Base-by-base conservation (phyloP, 1,284 basidiomycete genomes). In the Clitocybe nebularis region DNA sequence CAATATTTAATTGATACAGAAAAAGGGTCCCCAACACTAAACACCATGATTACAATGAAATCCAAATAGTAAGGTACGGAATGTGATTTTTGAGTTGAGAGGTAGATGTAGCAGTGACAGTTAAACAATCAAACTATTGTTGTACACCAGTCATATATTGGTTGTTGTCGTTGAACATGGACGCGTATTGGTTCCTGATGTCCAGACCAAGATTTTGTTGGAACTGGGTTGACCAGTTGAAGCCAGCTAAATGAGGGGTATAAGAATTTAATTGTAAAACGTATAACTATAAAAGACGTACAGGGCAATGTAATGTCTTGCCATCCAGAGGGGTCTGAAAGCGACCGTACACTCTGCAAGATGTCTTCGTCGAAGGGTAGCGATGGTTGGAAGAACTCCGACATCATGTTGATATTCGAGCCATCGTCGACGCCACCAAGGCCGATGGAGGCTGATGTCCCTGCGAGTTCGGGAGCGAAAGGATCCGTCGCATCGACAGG, bases 361-460 rank as follows among this genome's bases (percentile, higher is more conserved):
- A 84, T 68, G 36, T 81, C 79, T 7, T 66, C 62, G 47, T 84
- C 79, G 49, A 78, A 79, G 3, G 73, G 71, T 45, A 82, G 60
- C 4, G 75, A 68, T 1, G 76, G 67, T 23, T 72, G 67, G 63
- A 77, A 77, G 45, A 74, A 69, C 9, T 75, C 71, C 7, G 61
- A 51, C n/a, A 59, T 55, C 41, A 54, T 47, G 28, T 45, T 47
- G 23, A 50, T 22, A 5, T 30, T 36, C 7, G 44, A 29, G 24
- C 45, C 48, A 14, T 53, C 50, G 9, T 47, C 40, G 25, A 46
- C 22, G 43, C 55, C 22, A 14, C 48, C 50, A 8, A 58, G 42
- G 16, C 47, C 42, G 26, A 52, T 28, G 2, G 53, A 47, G 35
- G 44, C 48, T 14, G 50, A 41, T 23, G 45, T 30, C 1, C 40